Base-by-base conservation (phyloP, 192 early-diverging fungal species). In the Gaertneriomyces sp. region DNA sequence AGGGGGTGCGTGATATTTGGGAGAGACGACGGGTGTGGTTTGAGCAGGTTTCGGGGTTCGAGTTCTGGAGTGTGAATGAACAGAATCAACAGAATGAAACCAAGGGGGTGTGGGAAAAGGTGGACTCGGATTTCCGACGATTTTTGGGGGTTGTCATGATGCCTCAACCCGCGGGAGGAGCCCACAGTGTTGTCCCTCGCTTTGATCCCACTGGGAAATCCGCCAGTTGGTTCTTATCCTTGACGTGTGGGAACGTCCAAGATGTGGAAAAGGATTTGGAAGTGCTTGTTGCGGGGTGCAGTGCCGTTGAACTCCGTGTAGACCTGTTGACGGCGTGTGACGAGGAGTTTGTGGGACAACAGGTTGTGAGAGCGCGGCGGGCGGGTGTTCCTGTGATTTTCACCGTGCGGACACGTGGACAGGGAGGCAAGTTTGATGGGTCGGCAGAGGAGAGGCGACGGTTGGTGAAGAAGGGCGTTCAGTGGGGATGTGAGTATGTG, bases 401-500 rank as follows among this genome's bases (percentile, higher is more conserved):
- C 70, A 99, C 96, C 14, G 93, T 99, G 14, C 84, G 96, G 44
- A 92, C 94, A 2, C 72, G 76, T 60, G 79, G 82, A 25, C 96
- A 99, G 76, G 95, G 90, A 51, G 95, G 95, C 39, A 82, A 81
- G 5, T 99, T 90, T 79, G 63, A 73, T 1, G 85, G 87, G 33
- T 76, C 79, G 8, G 82, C 82, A 14, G 66, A 78, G 42, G 73
- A 85, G 40, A 81, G 79, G 12, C 81, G 91, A 82, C 79, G 86
- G 41, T 98, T 12, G 68, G 96, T 45, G 60, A 71, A 10, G 72
- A 78, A 50, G 95, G 95, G 88, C 19, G 45, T 90, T 20, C 79
- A 83, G 53, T 94, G 93, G 92, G 95, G 93, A 25, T 90, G 91
- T 72, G 95, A 98, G 76, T 96, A 91, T 68, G 74, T 99, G 38